Percentiles rank a stretch among this genome's conserved stretches.
Conservation (phyloP, 2,329 filamentous ascomycete genomes). For the Aspergillus carbonarius region DNA sequence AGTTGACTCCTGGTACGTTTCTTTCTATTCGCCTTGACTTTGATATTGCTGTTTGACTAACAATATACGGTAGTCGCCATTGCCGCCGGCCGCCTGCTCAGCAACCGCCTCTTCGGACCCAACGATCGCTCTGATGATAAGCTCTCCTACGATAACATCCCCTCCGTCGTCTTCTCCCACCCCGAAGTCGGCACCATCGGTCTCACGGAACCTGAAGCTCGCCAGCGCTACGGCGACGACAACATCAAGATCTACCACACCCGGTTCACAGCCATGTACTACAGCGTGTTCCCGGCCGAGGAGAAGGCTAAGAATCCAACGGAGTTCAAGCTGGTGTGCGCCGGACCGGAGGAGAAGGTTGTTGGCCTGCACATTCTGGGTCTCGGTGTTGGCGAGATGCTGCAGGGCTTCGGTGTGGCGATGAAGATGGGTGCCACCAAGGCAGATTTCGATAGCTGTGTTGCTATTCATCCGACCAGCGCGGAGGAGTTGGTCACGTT, state of each 20-base stretch:
- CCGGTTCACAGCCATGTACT: conserved; percentile 52
- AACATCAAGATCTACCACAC: conserved; percentile 53
- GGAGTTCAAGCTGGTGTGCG: conserved; percentile 52
- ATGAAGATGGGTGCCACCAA: conserved; percentile 80
- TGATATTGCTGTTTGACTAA: neutral
- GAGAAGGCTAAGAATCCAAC: conserved; percentile 52
- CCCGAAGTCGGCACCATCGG: conserved; percentile 52
- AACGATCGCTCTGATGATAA: conserved; percentile 44
- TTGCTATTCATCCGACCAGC: conserved; percentile 75
- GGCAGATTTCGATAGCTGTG: conserved; percentile 71
- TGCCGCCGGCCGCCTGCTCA: conserved; percentile 51
- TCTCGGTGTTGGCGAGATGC: conserved; percentile 60
- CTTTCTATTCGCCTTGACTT: neutral
- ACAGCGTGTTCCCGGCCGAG: conserved; percentile 46
- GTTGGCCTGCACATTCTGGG: conserved; percentile 53
- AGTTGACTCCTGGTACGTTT: conserved; percentile 49
- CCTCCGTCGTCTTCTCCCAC: conserved; percentile 54
- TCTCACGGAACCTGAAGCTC: conserved; percentile 51
- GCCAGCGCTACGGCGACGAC: conserved; percentile 48
- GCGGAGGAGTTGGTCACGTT: conserved; percentile 68
- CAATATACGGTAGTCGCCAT: conserved; percentile 45
- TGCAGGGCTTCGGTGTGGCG: conserved; percentile 73
- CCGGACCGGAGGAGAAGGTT: conserved; percentile 50
- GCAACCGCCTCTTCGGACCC: conserved; percentile 52
- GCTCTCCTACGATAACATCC: conserved; percentile 52